Evolutionary conservation across 305 asterid species (phyloP).

Genomic region (Fraxinus sp.): DNA sequence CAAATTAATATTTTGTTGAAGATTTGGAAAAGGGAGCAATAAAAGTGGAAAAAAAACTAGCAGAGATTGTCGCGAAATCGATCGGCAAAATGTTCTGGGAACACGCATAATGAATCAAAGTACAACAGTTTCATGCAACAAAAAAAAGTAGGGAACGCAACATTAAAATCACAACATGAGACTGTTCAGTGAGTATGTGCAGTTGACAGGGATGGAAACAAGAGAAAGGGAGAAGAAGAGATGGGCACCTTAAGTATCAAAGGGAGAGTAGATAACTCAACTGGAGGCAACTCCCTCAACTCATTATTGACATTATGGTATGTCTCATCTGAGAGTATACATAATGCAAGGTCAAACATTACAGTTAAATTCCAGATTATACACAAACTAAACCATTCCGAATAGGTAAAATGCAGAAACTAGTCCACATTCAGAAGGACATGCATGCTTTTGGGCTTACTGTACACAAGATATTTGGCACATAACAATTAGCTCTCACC

Average conservation of each 20-base stretch:
- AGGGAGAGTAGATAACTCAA: slow-evolving; percentile 81
- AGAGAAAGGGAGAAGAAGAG: neutral
- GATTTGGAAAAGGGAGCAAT: neutral
- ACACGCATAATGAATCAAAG: neutral
- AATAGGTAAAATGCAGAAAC: neutral
- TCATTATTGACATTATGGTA: slow-evolving; percentile 68
- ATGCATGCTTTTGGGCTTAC: neutral
- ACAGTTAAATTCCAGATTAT: slow-evolving; percentile 16
- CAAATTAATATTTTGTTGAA: neutral
- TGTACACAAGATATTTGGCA: neutral
- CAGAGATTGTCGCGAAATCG: neutral
- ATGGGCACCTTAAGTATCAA: slow-evolving; percentile 76
- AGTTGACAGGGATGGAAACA: neutral
- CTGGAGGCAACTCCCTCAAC: slow-evolving; percentile 89
- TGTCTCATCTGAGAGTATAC: slow-evolving; percentile 59
- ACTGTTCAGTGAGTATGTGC: neutral
- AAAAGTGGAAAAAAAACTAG: slow-evolving; percentile 12
- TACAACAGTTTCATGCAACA: slow-evolving; percentile 6
- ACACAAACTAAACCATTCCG: neutral
- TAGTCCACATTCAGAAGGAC: neutral
- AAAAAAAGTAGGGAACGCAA: neutral
- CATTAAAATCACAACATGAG: neutral
- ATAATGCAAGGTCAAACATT: slow-evolving; percentile 28
- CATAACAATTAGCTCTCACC: neutral
- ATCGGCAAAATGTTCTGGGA: neutral